Conservation (phyloP, 2,329 filamentous ascomycete genomes). For the Sclerotinia borealis region DNA sequence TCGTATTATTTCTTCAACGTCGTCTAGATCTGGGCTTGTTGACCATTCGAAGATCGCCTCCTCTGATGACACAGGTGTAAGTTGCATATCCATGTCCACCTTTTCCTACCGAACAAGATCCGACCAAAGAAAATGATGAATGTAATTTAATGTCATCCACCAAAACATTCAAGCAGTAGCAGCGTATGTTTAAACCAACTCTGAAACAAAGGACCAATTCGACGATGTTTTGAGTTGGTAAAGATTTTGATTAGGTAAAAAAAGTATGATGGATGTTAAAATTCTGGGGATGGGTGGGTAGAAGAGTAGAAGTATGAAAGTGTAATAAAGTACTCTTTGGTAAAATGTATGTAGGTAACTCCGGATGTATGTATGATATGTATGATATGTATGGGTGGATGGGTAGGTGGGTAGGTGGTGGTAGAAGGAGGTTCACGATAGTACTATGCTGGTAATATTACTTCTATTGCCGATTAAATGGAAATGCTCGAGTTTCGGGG, state of each 20-base stretch:
- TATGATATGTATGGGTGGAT: not conserved
- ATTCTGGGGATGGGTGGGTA: not conserved
- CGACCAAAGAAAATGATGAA: conserved; percentile 1
- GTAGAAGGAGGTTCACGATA: conserved; percentile 1
- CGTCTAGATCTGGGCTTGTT: conserved; percentile 8
- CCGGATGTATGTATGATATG: not conserved
- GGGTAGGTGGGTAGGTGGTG: not conserved
- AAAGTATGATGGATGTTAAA: not conserved
- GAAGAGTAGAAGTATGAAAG: not conserved
- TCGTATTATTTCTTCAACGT: conserved; percentile 7
- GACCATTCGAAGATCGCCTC: conserved; percentile 11
- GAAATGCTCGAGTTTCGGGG: not conserved
- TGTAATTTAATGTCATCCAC: not conserved
- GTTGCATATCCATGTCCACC: conserved; percentile 11
- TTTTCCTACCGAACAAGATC: not conserved
- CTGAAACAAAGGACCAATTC: not conserved
- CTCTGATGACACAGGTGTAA: conserved; percentile 10
- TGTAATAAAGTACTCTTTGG: not conserved
- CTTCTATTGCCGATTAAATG: not conserved
- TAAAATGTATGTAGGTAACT: not conserved
- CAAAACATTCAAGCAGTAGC: not conserved
- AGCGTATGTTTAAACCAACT: not conserved
- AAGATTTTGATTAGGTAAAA: not conserved
- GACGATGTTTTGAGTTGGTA: not conserved
- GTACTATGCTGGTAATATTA: not conserved